A percentile compares a stretch with the other conserved stretches of the same genome.
These are phyloP conservation scores for Candida taoyuanica DNA, from an alignment of 805 yeast species.

Conservation along the genomic window DNA sequence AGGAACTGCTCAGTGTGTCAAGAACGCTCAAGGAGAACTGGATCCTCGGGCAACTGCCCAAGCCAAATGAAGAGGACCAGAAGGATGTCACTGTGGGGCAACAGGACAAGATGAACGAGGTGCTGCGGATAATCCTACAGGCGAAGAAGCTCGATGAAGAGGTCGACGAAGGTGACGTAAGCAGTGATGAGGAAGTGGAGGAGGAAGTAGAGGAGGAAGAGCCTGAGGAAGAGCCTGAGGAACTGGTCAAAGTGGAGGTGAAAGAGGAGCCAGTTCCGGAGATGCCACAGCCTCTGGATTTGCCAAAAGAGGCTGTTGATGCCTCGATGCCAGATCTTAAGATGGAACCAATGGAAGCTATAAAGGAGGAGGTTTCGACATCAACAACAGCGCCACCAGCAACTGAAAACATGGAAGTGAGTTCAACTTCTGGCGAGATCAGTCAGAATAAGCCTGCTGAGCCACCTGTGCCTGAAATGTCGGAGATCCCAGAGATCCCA, in stretches of 20 bases:
- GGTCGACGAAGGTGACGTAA: constrained; percentile 5
- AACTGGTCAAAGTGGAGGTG: not conserved
- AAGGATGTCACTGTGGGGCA: constrained; percentile 6
- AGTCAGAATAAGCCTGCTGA: too few species aligned
- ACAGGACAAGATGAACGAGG: constrained; percentile 10
- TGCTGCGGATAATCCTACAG: constrained; percentile 9
- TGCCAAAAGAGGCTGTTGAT: not conserved
- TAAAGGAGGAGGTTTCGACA: too few species aligned
- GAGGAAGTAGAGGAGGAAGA: constrained; percentile 9
- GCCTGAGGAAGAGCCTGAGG: constrained; percentile 2
- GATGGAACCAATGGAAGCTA: not conserved
- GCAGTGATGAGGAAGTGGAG: constrained; percentile 7
- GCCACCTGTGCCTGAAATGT: not conserved
- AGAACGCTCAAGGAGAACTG: constrained; percentile 49
- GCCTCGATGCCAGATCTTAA: not conserved
- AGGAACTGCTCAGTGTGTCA: constrained; percentile 47
- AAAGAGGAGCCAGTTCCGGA: not conserved
- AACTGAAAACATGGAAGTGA: too few species aligned
- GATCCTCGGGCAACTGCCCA: constrained; percentile 51
- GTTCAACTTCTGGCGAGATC: too few species aligned
- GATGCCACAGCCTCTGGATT: too few species aligned
- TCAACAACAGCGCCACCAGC: too few species aligned
- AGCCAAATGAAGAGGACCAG: constrained; percentile 15
- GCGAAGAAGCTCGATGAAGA: constrained; percentile 12
- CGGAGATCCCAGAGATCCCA: not conserved